A percentile compares a stretch with the other conserved stretches of the same genome.
Evolutionary conservation across 2,329 filamentous ascomycete species (phyloP).

Genomic region (Westerdykella sp.): DNA sequence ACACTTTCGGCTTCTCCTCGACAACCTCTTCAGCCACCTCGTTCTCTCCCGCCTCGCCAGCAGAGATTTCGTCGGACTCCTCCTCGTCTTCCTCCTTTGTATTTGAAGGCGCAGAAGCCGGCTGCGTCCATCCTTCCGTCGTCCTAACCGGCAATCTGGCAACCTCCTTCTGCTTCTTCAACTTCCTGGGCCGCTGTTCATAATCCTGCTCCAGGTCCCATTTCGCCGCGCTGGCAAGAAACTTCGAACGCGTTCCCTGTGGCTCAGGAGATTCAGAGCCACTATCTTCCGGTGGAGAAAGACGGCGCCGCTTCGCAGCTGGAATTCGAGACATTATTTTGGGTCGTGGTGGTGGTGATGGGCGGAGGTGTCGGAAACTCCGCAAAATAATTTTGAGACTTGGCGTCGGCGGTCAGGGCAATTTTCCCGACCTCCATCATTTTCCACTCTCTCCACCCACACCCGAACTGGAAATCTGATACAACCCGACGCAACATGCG

Average conservation of each 20-base stretch:
- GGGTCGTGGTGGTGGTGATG: neutral
- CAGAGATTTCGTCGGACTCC: slow-evolving; percentile 27
- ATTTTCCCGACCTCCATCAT: slow-evolving; percentile 15
- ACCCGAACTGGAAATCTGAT: slow-evolving; percentile 1
- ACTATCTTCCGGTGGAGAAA: slow-evolving; percentile 31
- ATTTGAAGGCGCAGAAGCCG: slow-evolving; percentile 36
- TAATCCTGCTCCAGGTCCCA: slow-evolving; percentile 95
- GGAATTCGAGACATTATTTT: slow-evolving; percentile 29
- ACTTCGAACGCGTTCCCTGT: slow-evolving; percentile 42
- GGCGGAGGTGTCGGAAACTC: slow-evolving; percentile 5
- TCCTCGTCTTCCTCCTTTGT: slow-evolving; percentile 51
- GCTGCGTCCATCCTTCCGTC: slow-evolving; percentile 65
- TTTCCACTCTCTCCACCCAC: slow-evolving; percentile 15
- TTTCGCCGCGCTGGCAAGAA: slow-evolving; percentile 67
- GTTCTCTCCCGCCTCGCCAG: slow-evolving; percentile 46
- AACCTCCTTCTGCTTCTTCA: slow-evolving; percentile 64
- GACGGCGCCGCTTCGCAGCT: slow-evolving; percentile 32
- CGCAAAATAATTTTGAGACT: slow-evolving; percentile 20
- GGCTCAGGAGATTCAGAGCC: slow-evolving; percentile 11
- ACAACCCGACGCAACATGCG: slow-evolving; percentile 54
- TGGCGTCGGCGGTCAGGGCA: slow-evolving; percentile 11
- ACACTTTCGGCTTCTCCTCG: slow-evolving; percentile 57
- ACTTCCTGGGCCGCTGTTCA: slow-evolving; percentile 70
- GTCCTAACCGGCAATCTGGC: slow-evolving; percentile 83
- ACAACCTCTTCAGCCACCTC: slow-evolving; percentile 37